phyloP scores from a whole-genome alignment of 176 grass and related monocot species.

The Ensete ventricosum region DNA sequence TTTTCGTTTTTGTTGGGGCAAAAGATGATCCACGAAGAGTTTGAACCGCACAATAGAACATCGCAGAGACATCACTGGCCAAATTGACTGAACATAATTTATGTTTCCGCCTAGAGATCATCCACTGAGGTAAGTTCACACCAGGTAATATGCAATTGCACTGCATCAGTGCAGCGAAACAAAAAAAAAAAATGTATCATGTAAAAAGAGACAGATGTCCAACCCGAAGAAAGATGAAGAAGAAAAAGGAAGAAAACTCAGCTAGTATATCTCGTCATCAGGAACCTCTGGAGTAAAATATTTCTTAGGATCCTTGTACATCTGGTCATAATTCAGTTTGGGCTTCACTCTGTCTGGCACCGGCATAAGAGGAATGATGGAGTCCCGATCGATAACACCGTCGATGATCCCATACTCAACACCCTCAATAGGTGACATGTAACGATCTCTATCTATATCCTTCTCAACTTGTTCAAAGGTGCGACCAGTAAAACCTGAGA shows the following conservation, averaged over 20 bases:
- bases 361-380: slow-evolving; percentile 55
- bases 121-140: no score
- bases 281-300: slow-evolving; percentile 73
- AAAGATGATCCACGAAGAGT: no score
- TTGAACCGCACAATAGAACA: no score
- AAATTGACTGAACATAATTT: no score
- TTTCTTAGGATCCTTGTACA: slow-evolving; percentile 61
- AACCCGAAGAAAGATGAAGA: not conserved
- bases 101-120: no score
- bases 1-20: no score
- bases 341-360: slow-evolving; percentile 54
- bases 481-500: slow-evolving; percentile 53
- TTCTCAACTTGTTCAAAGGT: slow-evolving; percentile 61
- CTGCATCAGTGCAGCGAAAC: no score
- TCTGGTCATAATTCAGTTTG: slow-evolving; percentile 43
- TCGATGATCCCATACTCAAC: slow-evolving; percentile 88
- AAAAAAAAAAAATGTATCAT: no score
- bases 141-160: no score
- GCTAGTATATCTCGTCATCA: slow-evolving; percentile 84
- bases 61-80: no score
- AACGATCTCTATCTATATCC: slow-evolving; percentile 80
- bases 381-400: slow-evolving; percentile 59
- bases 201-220: not conserved
- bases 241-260: not conserved
- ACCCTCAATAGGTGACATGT: slow-evolving; percentile 88